phyloP scores from a whole-genome alignment of 306 rosid species.

The Inga laurina region DNA sequence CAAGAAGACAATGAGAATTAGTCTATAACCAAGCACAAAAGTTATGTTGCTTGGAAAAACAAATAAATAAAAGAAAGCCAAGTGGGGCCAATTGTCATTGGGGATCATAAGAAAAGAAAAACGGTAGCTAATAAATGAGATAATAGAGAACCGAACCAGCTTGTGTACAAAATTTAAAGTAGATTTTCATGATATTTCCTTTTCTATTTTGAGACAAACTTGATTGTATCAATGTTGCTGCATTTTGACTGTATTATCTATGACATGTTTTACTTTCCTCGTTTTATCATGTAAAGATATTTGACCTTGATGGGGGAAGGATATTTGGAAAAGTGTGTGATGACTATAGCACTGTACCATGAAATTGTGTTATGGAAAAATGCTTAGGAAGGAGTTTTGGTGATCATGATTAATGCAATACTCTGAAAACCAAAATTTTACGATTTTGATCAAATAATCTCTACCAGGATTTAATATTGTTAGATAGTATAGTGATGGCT shows the following conservation, averaged over 20 bases:
- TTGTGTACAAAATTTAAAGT: not conserved
- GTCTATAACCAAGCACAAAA: too few species aligned
- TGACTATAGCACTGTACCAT: too few species aligned
- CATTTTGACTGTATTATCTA: slow-evolving; percentile 3
- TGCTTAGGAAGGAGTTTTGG: not conserved
- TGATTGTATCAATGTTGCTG: not conserved
- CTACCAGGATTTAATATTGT: not conserved
- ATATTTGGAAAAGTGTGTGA: too few species aligned
- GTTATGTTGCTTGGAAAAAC: too few species aligned
- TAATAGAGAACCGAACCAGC: not conserved
- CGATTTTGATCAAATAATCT: slow-evolving; percentile 1
- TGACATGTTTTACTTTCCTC: not conserved
- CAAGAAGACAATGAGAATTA: too few species aligned
- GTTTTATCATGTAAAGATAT: not conserved
- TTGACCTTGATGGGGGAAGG: too few species aligned
- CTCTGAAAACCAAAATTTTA: not conserved
- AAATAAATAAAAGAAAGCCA: too few species aligned
- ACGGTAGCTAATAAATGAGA: slow-evolving; percentile 8
- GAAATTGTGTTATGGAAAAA: not conserved
- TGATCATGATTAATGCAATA: not conserved
- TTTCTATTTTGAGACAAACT: not conserved
- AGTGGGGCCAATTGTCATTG: too few species aligned
- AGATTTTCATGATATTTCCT: not conserved
- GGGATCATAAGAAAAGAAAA: too few species aligned
- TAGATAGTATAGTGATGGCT: not conserved